phyloP scores from a whole-genome alignment of 768 basidiomycete species.

The Cystofilobasidium bisporidii region DNA sequence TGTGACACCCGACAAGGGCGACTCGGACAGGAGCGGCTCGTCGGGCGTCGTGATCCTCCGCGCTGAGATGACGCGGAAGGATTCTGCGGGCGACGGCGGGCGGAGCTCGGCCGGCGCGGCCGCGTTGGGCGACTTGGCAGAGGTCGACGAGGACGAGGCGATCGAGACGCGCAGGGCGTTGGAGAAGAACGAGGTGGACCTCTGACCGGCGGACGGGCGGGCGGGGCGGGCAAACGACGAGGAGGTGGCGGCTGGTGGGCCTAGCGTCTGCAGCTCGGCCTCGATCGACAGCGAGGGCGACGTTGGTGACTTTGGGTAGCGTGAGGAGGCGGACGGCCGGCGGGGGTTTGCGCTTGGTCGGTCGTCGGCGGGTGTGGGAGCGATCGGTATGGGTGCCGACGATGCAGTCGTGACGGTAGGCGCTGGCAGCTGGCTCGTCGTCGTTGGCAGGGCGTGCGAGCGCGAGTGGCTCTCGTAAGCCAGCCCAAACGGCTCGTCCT shows the following conservation, averaged over 20 bases:
- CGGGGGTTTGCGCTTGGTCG: no score
- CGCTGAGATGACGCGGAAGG: constrained; percentile 24
- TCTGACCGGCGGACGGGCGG: neutral
- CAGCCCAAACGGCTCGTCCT: neutral
- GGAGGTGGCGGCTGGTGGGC: neutral
- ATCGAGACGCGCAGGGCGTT: constrained; percentile 3
- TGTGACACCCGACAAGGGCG: neutral
- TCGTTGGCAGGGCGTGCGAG: neutral
- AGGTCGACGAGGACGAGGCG: neutral
- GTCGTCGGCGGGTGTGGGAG: no score
- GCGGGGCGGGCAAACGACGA: neutral
- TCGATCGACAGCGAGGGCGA: neutral
- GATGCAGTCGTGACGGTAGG: neutral
- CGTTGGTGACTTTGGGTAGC: neutral
- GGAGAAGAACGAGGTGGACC: neutral
- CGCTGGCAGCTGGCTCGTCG: neutral
- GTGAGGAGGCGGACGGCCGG: neutral
- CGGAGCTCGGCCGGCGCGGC: neutral
- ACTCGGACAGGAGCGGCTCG: neutral
- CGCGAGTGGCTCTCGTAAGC: neutral
- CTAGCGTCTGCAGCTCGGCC: neutral
- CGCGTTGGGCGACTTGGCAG: neutral
- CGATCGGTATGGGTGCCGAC: neutral
- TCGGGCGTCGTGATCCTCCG: constrained; percentile 20
- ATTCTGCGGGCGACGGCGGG: constrained; percentile 21